These are phyloP conservation scores for Coemansia sp. DNA, from an alignment of 192 early-diverging fungal genomes.

Conservation along the genomic window DNA sequence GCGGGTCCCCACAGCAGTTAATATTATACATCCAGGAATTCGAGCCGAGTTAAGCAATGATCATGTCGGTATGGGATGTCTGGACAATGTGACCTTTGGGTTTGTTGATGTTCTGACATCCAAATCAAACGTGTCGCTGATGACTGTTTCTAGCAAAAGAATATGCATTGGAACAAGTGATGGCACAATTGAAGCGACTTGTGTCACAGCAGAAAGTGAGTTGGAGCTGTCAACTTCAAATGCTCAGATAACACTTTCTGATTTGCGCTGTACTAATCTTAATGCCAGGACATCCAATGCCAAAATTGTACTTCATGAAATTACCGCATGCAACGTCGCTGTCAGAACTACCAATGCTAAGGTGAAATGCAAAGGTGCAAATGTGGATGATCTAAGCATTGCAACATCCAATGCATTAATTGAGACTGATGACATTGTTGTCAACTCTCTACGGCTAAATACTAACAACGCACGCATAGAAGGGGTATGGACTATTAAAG, in stretches of 20 bases:
- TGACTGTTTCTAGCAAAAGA: neutral
- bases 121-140: constrained; percentile 12
- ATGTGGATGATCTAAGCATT: constrained; percentile 9
- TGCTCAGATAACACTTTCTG: constrained; percentile 12
- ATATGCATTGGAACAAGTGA: constrained; percentile 11
- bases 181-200: constrained; percentile 8
- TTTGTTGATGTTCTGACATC: constrained; percentile 16
- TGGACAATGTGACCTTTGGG: constrained; percentile 22
- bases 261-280: neutral
- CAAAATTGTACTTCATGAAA: constrained; percentile 7
- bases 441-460: constrained; percentile 6
- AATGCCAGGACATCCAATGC: constrained; percentile 12
- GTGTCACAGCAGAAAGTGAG: neutral
- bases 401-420: constrained; percentile 19
- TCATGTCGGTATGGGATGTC: constrained; percentile 9
- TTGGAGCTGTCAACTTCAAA: constrained; percentile 9
- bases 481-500: constrained; percentile 20
- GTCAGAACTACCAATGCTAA: constrained; percentile 15
- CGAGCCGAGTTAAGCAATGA: constrained; percentile 14
- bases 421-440: constrained; percentile 1
- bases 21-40: constrained; percentile 17
- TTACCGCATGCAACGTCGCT: neutral
- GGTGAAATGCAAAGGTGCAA: constrained; percentile 11
- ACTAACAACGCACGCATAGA: constrained; percentile 23
- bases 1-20: constrained; percentile 8